Evolutionary conservation across 805 yeast genomes (phyloP), one percentile per base, ranked within the genome.

Genomic region (Cyberlindnera misumaiensis): DNA sequence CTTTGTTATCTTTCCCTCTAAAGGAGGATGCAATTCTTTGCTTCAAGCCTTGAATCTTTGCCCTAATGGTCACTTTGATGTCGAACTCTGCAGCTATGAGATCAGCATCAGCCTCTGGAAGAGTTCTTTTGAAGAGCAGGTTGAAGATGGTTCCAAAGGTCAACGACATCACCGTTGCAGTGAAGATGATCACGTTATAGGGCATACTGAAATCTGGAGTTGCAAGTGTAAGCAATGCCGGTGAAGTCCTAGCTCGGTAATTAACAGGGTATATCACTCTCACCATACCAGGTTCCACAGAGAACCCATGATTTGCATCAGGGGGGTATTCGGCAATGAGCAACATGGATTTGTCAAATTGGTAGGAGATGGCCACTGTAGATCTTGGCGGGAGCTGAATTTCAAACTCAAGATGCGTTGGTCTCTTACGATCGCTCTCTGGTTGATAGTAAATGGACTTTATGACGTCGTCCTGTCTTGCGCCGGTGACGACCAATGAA

Each of bases 131-230:
- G 7, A 80, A 77, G 32, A 93, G 55, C 38, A 88, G 64, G 53
- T 90, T 89, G 64, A 80, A 88, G 2, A 89, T 54, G 0, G 90
- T 77, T 8, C 97, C 97, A 63, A 89, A 90, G 0, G 90, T 80
- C 41, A 93, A 65, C 1, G 97, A 87, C 86, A 93, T 83, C 6
- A 88, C 82, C 0, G 98, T 93, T 7, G 95, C 85, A 0, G 97
- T 85, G 45, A 93, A 67, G 33, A 93, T 93, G 44, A 93, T 90
- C 30, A 93, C 98, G 52, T 93, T 93, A 59, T 93, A 93, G 1
- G 98, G 98, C 98, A 93, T 93, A 45, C 95, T 84, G 62, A 93
- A 93, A 63, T 93, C 98, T 0, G 98, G 98, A 0, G 97, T 93
- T 3, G 98, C 96, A 37, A 93, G 68, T 0, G 93, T 77, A 35